These are phyloP conservation scores for Hordeum pubiflorum DNA, from an alignment of 202 grass and related monocot genomes.

Conservation along the genomic window DNA sequence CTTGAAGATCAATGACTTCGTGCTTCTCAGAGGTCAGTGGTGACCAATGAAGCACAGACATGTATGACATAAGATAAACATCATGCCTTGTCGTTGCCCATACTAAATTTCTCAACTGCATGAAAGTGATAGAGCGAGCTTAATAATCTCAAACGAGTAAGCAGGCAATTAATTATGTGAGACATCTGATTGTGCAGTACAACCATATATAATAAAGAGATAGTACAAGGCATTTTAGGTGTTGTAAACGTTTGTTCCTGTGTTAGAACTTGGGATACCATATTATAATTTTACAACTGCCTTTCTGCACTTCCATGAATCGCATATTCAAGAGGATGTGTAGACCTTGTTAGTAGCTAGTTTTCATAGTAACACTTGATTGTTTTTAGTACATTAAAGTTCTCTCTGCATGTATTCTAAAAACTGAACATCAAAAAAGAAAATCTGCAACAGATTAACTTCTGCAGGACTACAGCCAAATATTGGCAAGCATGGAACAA, in stretches of 20 bases:
- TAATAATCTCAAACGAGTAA: background rate
- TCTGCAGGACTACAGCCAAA: background rate
- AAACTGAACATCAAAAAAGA: background rate
- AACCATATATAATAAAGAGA: background rate
- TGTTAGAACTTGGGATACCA: background rate
- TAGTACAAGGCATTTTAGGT: background rate
- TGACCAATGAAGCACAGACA: conserved; percentile 78
- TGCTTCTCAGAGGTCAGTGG: conserved; percentile 44
- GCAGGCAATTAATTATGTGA: background rate
- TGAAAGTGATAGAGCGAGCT: background rate
- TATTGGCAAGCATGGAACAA: background rate
- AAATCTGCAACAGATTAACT: background rate
- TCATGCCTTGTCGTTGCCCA: conserved; percentile 85
- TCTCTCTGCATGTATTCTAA: background rate
- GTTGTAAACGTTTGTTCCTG: background rate
- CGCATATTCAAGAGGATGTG: background rate
- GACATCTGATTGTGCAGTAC: background rate
- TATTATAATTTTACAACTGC: background rate
- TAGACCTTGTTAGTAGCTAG: background rate
- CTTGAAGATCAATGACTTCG: conserved; percentile 65
- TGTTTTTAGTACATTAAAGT: background rate
- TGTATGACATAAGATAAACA: conserved; percentile 69
- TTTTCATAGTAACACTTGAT: background rate
- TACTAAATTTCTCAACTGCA: conserved; percentile 84
- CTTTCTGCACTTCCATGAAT: background rate